A percentile compares a stretch with the other conserved stretches of the same genome.
Conservation (phyloP, 345 rosid genomes). For the Moricandia arvensis region DNA sequence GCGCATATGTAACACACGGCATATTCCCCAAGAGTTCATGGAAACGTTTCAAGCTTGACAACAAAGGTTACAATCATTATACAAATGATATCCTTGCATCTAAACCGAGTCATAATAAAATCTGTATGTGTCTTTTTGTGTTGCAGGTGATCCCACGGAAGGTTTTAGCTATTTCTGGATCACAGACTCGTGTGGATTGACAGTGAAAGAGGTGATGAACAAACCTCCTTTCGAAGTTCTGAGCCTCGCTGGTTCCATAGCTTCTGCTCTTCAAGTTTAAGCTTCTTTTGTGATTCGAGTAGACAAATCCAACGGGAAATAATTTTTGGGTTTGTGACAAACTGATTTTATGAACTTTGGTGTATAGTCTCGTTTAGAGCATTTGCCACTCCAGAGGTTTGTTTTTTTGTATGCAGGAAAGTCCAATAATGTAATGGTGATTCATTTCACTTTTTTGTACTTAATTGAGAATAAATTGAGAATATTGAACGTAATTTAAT, state of each 20-base stretch:
- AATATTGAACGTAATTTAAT: not conserved
- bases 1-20: slow-evolving; percentile 96
- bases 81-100: not conserved
- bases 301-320: not conserved
- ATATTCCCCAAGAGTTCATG: slow-evolving; percentile 89
- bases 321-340: slow-evolving; percentile 4
- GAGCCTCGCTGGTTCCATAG: slow-evolving; percentile 85
- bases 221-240: slow-evolving; percentile 82
- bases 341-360: slow-evolving; percentile 11
- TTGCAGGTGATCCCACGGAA: slow-evolving; percentile 62
- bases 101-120: not conserved
- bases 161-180: slow-evolving; percentile 93
- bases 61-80: slow-evolving; percentile 59
- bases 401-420: not conserved
- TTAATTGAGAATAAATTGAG: not conserved
- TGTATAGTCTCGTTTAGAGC: slow-evolving; percentile 24
- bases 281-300: not conserved
- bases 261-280: slow-evolving; percentile 78
- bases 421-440: slow-evolving; percentile 27
- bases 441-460: slow-evolving; percentile 9
- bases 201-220: slow-evolving; percentile 70
- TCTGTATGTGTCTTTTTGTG: not conserved
- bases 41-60: slow-evolving; percentile 79
- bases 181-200: slow-evolving; percentile 84
- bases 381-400: not conserved